phyloP scores from a whole-genome alignment of 2,329 filamentous ascomycete genomes.

The Diplocarpon mali region DNA sequence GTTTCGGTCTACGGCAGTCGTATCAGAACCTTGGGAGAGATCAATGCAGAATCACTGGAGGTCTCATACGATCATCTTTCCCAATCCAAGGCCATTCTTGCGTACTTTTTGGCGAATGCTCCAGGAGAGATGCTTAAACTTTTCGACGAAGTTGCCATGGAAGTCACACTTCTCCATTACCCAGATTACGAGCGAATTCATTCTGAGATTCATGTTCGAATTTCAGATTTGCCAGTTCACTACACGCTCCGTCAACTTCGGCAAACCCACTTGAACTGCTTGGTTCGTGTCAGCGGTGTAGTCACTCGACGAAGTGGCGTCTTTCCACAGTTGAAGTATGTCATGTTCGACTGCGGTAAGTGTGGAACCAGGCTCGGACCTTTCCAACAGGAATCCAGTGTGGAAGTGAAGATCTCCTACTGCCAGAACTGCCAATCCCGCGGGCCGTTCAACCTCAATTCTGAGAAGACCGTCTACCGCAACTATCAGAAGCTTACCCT shows the following conservation, averaged over 20 bases:
- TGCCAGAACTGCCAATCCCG: constrained; percentile 94
- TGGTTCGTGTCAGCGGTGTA: constrained; percentile 88
- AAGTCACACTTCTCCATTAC: constrained; percentile 90
- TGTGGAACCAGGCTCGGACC: constrained; percentile 86
- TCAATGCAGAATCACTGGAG: constrained; percentile 92
- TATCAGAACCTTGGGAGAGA: constrained; percentile 88
- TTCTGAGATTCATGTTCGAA: constrained; percentile 93
- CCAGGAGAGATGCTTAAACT: constrained; percentile 92
- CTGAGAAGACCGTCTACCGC: constrained; percentile 94
- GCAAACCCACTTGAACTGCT: constrained; percentile 89
- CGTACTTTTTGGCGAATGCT: constrained; percentile 92
- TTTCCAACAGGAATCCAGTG: constrained; percentile 94
- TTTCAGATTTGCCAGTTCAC: constrained; percentile 86
- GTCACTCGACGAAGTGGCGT: constrained; percentile 91
- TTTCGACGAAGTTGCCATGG: constrained; percentile 94
- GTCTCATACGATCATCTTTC: constrained; percentile 91
- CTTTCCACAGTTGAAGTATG: constrained; percentile 95
- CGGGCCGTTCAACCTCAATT: constrained; percentile 90
- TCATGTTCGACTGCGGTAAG: constrained; percentile 95
- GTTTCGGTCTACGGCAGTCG: constrained; percentile 90
- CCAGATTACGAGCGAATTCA: constrained; percentile 97
- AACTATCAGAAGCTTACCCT: constrained; percentile 98
- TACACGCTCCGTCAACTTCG: constrained; percentile 93
- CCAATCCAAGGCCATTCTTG: constrained; percentile 82
- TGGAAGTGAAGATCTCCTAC: constrained; percentile 91